Base-by-base conservation (phyloP, 768 basidiomycete species). In the Infundibulicybe gibba region DNA sequence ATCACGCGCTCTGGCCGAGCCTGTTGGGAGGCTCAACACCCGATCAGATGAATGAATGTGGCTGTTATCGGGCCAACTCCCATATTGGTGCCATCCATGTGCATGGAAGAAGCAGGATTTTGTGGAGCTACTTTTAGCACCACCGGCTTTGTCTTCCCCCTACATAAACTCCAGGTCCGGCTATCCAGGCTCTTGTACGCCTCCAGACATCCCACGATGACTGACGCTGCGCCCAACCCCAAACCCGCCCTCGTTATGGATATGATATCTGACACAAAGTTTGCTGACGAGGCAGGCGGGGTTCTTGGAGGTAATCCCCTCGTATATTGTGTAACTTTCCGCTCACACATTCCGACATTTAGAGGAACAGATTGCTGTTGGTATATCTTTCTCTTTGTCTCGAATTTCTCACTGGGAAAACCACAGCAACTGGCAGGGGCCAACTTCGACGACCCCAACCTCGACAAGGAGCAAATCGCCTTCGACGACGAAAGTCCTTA, bases 401-500 rank as follows among this genome's bases (percentile, higher is more conserved):
- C 17, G n/a, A 11, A 4, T 4, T 9, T 30, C n/a, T n/a, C 13
- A 41, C 47, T 14, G 38, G 34, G 15, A 16, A 47, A 4, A 42
- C 44, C 6, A 35, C 16, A 68, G 64, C 64, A 58, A n/a, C 42
- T 70, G 9, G 62, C 64, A 6, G 60, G 67, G 14, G 61, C 72
- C 8, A 56, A 66, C 41, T 73, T 72, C 45, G 70, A 75, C 45
- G 73, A 74, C 54, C 72, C 70, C 15, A 73, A 75, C 47, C 49
- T 76, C 44, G 70, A 75, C 60, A 72, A 65, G 55, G 68, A 70
- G 2, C 50, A 63, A 43, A 54, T 61, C 25, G 59, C 53, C 9
- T 66, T 69, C 39, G 79, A 81, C 43, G 79, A 84, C 53, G 89
- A 91, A 54, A 87, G 85, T 33, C 85, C 87, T 21, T 89, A 88